A percentile compares a stretch with the other conserved stretches of the same genome.
Evolutionary conservation across 1,139 yeast species (phyloP).

Genomic region (Entelexis paramagnoliae): DNA sequence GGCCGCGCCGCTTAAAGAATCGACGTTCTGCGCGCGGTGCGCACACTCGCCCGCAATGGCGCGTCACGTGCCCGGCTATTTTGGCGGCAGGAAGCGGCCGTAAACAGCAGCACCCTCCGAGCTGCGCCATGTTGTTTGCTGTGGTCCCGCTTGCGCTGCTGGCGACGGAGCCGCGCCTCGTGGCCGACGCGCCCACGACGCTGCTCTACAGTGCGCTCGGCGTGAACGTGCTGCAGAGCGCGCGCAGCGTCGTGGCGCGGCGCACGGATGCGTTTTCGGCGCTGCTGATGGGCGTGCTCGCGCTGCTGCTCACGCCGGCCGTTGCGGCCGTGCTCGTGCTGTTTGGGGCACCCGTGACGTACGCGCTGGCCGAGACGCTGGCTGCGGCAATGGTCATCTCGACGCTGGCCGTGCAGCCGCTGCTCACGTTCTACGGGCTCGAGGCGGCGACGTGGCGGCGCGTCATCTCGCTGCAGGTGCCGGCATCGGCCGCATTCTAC

Average conservation of each 20-base stretch:
- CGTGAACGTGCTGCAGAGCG: constrained; percentile 4
- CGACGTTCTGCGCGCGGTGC: too few species aligned
- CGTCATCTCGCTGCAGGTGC: constrained; percentile 32
- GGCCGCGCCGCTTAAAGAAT: too few species aligned
- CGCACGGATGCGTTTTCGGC: constrained; percentile 26
- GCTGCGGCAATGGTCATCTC: constrained; percentile 58
- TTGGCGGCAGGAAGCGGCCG: not conserved
- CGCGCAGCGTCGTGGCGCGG: constrained; percentile 11
- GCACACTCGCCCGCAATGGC: too few species aligned
- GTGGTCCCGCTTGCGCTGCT: constrained; percentile 17
- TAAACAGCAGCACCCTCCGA: not conserved
- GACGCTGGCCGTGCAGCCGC: constrained; percentile 51
- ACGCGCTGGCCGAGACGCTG: constrained; percentile 45
- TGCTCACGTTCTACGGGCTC: constrained; percentile 50
- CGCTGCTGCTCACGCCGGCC: constrained; percentile 38
- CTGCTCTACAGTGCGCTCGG: constrained; percentile 4
- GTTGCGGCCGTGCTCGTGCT: constrained; percentile 46
- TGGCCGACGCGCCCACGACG: constrained; percentile 7
- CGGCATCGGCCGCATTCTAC: constrained; percentile 29
- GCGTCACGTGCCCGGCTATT: not conserved
- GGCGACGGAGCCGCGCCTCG: constrained; percentile 19
- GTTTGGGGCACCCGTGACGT: constrained; percentile 79
- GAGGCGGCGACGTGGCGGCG: constrained; percentile 42
- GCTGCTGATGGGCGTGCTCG: constrained; percentile 30
- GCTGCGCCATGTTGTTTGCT: constrained; percentile 17